A percentile compares a stretch with the other conserved stretches of the same genome.
Evolutionary conservation across 2,329 filamentous ascomycete species (phyloP).

Genomic region (Sordariomycetes sp.): DNA sequence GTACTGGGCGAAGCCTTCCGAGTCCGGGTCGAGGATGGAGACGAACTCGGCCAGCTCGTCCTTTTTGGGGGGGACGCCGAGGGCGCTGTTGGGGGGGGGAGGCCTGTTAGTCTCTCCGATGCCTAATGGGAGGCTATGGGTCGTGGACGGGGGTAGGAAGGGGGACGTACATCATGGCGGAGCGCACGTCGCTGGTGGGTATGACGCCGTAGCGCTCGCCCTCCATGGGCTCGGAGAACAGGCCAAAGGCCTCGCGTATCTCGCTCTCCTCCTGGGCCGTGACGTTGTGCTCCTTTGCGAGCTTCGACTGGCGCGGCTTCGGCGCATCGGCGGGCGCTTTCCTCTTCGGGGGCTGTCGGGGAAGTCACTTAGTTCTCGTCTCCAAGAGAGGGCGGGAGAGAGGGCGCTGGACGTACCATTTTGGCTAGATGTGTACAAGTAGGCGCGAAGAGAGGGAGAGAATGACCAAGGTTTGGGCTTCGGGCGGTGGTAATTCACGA

Average conservation of each 20-base stretch:
- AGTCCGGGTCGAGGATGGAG: slow-evolving; percentile 72
- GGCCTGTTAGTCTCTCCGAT: not conserved
- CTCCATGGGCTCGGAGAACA: slow-evolving; percentile 65
- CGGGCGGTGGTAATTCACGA: too few relatives aligned
- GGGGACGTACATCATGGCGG: slow-evolving; percentile 56
- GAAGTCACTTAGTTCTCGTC: not conserved
- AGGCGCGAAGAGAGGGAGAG: not conserved
- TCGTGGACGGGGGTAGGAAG: slow-evolving; percentile 6
- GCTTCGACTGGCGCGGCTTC: slow-evolving; percentile 61
- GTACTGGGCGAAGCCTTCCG: slow-evolving; percentile 68
- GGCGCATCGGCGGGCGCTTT: slow-evolving; percentile 24
- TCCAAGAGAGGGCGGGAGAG: not conserved
- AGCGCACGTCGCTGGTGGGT: slow-evolving; percentile 55
- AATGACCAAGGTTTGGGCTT: not conserved
- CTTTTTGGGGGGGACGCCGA: slow-evolving; percentile 59
- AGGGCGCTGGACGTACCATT: not conserved
- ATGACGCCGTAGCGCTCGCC: slow-evolving; percentile 66
- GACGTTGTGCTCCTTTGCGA: slow-evolving; percentile 86
- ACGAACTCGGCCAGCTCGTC: slow-evolving; percentile 68
- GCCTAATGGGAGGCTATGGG: not conserved
- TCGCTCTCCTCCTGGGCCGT: slow-evolving; percentile 75
- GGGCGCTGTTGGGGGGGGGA: slow-evolving; percentile 47
- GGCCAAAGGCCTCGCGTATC: slow-evolving; percentile 78
- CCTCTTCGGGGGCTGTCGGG: slow-evolving; percentile 39
- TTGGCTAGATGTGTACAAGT: not conserved